Conservation (phyloP, 441 rosid species). For the Euphorbia schlechtendalii region DNA sequence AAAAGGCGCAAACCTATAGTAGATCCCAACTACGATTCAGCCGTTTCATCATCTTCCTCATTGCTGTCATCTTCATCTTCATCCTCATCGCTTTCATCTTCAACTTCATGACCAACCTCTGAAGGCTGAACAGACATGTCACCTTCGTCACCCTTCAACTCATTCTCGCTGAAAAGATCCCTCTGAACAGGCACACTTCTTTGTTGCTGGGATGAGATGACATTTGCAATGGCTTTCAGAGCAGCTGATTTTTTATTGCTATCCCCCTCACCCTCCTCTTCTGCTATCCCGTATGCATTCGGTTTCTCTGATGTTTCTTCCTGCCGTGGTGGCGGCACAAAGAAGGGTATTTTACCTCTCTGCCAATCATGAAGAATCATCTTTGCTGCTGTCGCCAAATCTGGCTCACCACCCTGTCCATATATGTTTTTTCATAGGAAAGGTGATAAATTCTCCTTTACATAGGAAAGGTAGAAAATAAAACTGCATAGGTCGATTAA, state of each 20-base stretch:
- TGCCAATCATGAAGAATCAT: conserved; percentile 99
- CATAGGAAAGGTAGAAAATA: neutral
- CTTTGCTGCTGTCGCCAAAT: conserved; percentile 75
- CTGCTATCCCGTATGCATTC: conserved; percentile 29
- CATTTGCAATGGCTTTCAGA: conserved; percentile 66
- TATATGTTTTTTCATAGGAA: neutral
- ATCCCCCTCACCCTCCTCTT: conserved; percentile 41
- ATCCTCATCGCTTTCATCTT: conserved; percentile 19
- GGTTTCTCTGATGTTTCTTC: conserved; percentile 37
- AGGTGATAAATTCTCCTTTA: neutral
- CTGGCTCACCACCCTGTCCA: conserved; percentile 87
- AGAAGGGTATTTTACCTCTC: conserved; percentile 87
- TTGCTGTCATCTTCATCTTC: neutral
- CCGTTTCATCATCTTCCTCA: neutral
- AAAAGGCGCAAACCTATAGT: neutral
- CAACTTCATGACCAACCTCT: conserved; percentile 15
- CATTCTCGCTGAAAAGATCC: conserved; percentile 62
- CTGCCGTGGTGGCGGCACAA: conserved; percentile 62
- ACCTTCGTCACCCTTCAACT: conserved; percentile 38
- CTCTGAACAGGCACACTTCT: conserved; percentile 72
- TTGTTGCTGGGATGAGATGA: conserved; percentile 71
- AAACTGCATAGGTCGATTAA: neutral
- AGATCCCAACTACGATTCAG: neutral
- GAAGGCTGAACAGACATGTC: conserved; percentile 11
- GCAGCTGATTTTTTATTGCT: conserved; percentile 55